phyloP scores from a whole-genome alignment of 1,284 basidiomycete species.

The Moesziomyces globuligerus region DNA sequence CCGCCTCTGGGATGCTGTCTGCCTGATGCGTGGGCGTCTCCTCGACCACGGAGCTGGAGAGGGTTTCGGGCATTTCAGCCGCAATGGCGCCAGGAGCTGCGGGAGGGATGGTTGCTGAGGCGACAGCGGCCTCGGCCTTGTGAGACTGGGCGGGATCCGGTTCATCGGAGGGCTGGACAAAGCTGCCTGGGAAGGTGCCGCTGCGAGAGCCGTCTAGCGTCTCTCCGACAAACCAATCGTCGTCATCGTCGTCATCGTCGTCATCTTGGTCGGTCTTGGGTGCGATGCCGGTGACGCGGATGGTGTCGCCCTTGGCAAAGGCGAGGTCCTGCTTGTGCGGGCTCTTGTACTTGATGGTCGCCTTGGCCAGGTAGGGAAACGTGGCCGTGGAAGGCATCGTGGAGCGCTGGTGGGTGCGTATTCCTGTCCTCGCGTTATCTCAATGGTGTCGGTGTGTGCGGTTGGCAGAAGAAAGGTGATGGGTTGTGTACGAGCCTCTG shows the following conservation, averaged over 20 bases:
- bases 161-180: slow-evolving; percentile 54
- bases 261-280: slow-evolving; percentile 45
- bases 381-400: slow-evolving; percentile 17
- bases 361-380: slow-evolving; percentile 54
- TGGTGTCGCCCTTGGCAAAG: slow-evolving; percentile 63
- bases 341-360: slow-evolving; percentile 61
- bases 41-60: slow-evolving; percentile 23
- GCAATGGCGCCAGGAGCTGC: slow-evolving; percentile 29
- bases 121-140: slow-evolving; percentile 29
- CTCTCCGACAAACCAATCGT: slow-evolving; percentile 67
- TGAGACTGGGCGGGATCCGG: slow-evolving; percentile 47
- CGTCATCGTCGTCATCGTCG: slow-evolving; percentile 63
- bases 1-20: slow-evolving; percentile 42
- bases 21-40: slow-evolving; percentile 42
- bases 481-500: no score
- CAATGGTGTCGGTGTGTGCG: no score
- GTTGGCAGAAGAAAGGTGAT: no score
- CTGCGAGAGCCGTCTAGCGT: slow-evolving; percentile 53
- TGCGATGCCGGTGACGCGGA: slow-evolving; percentile 61
- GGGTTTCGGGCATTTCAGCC: slow-evolving; percentile 13
- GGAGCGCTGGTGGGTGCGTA: not conserved
- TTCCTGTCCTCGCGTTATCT: no score
- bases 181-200: slow-evolving; percentile 66
- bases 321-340: slow-evolving; percentile 61
- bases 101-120: slow-evolving; percentile 18